These are phyloP conservation scores for Gynandropsis gynandra DNA, from an alignment of 345 rosid genomes.

Conservation along the genomic window DNA sequence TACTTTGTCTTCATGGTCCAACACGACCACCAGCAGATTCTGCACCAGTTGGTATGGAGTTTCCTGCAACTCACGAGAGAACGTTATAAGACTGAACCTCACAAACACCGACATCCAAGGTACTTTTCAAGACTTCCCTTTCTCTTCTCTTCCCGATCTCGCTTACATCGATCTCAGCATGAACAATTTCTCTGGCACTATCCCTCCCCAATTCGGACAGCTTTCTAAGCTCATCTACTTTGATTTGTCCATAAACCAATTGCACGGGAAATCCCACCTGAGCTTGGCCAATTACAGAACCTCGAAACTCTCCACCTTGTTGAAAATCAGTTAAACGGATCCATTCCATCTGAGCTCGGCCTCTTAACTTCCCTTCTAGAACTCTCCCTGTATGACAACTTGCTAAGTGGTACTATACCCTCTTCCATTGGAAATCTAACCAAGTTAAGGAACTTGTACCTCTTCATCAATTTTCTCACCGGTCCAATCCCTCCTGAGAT, in stretches of 20 bases:
- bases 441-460: not conserved
- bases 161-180: constrained; percentile 23
- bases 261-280: constrained; percentile 16
- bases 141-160: constrained; percentile 15
- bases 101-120: no score
- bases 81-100: no score
- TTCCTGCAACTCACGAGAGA: no score
- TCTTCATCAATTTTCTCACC: not conserved
- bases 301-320: constrained; percentile 24
- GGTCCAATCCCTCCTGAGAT: not conserved
- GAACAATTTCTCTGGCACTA: constrained; percentile 21
- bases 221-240: constrained; percentile 18
- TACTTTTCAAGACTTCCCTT: constrained; percentile 10
- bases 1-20: no score
- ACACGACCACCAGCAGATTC: no score
- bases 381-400: not conserved
- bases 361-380: not conserved
- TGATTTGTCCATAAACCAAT: constrained; percentile 13
- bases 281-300: constrained; percentile 21
- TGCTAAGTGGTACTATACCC: not conserved
- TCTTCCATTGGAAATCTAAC: not conserved
- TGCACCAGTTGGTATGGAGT: no score
- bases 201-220: constrained; percentile 13
- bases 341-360: constrained; percentile 22
- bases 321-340: constrained; percentile 14